Evolutionary conservation across 1,284 basidiomycete genomes (phyloP).

Genomic region (Laetiporus sulphureus): DNA sequence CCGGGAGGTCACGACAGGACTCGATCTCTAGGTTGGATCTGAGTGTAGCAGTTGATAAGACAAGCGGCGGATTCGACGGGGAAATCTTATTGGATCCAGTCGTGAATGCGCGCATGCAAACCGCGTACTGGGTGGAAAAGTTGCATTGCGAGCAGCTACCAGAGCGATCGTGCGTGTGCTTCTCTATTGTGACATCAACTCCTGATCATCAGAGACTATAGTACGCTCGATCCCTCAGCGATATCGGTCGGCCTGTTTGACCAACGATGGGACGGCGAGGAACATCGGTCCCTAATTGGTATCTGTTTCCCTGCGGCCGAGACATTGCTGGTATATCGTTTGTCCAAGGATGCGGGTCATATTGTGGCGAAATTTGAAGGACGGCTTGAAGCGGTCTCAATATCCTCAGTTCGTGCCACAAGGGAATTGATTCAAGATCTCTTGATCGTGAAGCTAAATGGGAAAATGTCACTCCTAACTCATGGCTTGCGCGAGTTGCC

Average conservation of each 20-base stretch:
- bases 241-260: slow-evolving; percentile 59
- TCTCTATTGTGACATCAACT: neutral
- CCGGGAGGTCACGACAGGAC: slow-evolving; percentile 2
- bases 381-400: slow-evolving; percentile 42
- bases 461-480: slow-evolving; percentile 47
- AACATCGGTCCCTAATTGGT: slow-evolving; percentile 45
- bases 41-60: slow-evolving; percentile 48
- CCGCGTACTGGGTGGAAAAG: slow-evolving; percentile 61
- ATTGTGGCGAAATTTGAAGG: slow-evolving; percentile 34
- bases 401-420: slow-evolving; percentile 54
- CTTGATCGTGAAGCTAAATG: slow-evolving; percentile 51
- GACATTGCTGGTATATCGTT: slow-evolving; percentile 42
- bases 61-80: slow-evolving; percentile 39
- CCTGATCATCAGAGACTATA: slow-evolving; percentile 2
- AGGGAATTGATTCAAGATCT: slow-evolving; percentile 61
- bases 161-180: slow-evolving; percentile 42
- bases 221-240: slow-evolving; percentile 22
- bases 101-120: slow-evolving; percentile 58
- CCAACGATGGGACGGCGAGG: slow-evolving; percentile 51
- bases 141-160: slow-evolving; percentile 45
- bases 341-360: slow-evolving; percentile 34
- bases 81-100: slow-evolving; percentile 33
- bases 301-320: slow-evolving; percentile 48
- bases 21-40: slow-evolving; percentile 9
- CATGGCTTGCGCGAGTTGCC: slow-evolving; percentile 52